Conservation (phyloP, 2,329 filamentous ascomycete species). For the Phaeosphaeria sp. region DNA sequence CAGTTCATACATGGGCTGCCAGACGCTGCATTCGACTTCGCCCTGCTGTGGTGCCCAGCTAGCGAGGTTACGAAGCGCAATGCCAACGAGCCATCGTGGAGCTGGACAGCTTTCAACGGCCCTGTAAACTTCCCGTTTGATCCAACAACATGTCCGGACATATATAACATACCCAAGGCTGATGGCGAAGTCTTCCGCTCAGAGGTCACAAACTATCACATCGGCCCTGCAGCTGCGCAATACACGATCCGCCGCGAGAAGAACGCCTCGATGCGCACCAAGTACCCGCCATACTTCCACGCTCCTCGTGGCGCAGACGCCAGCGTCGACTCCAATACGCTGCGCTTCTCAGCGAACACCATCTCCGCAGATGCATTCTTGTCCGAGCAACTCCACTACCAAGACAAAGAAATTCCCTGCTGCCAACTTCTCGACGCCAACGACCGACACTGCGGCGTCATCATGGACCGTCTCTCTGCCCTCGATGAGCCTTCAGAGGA, state of each 20-base stretch:
- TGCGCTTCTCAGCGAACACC: slow-evolving; percentile 34
- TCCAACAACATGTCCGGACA: slow-evolving; percentile 39
- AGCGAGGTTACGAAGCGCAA: slow-evolving; percentile 19
- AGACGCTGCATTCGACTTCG: slow-evolving; percentile 40
- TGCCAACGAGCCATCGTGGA: slow-evolving; percentile 37
- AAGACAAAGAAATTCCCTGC: slow-evolving; percentile 27
- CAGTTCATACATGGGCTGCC: slow-evolving; percentile 39
- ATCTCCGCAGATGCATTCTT: slow-evolving; percentile 35
- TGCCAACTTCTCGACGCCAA: slow-evolving; percentile 32
- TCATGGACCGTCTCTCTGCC: slow-evolving; percentile 37
- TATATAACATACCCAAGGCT: slow-evolving; percentile 22
- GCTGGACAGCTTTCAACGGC: slow-evolving; percentile 38
- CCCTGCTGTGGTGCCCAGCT: slow-evolving; percentile 43
- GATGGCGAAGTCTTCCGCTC: slow-evolving; percentile 38
- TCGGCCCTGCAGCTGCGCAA: slow-evolving; percentile 26
- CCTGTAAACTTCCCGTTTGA: slow-evolving; percentile 43
- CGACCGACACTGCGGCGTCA: slow-evolving; percentile 34
- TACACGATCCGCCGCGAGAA: slow-evolving; percentile 41
- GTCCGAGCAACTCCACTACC: slow-evolving; percentile 31
- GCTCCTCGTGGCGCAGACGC: slow-evolving; percentile 27
- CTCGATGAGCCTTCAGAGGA: slow-evolving; percentile 24
- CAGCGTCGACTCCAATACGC: slow-evolving; percentile 23
- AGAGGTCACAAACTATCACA: slow-evolving; percentile 33
- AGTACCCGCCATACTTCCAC: slow-evolving; percentile 36
- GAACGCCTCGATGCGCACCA: slow-evolving; percentile 25